Base-by-base conservation (phyloP, 805 yeast species). In the Candida orba region DNA sequence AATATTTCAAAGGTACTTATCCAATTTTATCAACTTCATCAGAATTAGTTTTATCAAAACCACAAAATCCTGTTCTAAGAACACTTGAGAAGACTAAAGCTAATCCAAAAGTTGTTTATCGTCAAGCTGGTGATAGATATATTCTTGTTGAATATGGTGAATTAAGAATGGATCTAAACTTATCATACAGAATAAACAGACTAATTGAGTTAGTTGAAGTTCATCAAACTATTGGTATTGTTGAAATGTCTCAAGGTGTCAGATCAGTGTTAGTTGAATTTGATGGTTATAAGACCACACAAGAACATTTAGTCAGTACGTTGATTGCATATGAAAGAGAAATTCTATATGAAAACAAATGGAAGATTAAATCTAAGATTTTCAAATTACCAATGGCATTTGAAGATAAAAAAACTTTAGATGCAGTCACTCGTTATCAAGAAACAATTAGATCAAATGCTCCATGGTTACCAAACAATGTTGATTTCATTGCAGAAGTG, bases 401-500 rank as follows among this genome's bases (percentile, higher is more conserved):
- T 62, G 99, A 91, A 69, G 99, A 93, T 62, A 69, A 81, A 52
- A 78, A 84, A 66, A 89, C 96, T 2, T 67, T 91, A 56, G 91
- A 79, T 47, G 95, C 97, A 33, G 98, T 90, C 33, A 76, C 78
- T 49, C 78, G 99, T 65, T 91, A 91, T 64, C 79, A 81, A 62
- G 98, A 91, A 67, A 93, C 99, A 8, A 90, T 93, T 56, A 76
- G 98, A 56, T 73, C 91, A 18, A 78, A 78, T 40, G 99, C 98
- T 8, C 98, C 98, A 35, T 91, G 98, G 98, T 73, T 91, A 57
- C 99, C 99, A 51, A 91, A 89, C 70, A 91, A 91, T 58, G 96
- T 93, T 49, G 99, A 91, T 63, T 91, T 93, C 67, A 78, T 91
- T 64, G 95, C 95, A 30, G 78, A 79, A 52, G 89, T 90, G 48